A percentile compares a stretch with the other conserved stretches of the same genome.
Evolutionary conservation across 2,329 filamentous ascomycete genomes (phyloP).

Genomic region (Trichothecium sympodiale): DNA sequence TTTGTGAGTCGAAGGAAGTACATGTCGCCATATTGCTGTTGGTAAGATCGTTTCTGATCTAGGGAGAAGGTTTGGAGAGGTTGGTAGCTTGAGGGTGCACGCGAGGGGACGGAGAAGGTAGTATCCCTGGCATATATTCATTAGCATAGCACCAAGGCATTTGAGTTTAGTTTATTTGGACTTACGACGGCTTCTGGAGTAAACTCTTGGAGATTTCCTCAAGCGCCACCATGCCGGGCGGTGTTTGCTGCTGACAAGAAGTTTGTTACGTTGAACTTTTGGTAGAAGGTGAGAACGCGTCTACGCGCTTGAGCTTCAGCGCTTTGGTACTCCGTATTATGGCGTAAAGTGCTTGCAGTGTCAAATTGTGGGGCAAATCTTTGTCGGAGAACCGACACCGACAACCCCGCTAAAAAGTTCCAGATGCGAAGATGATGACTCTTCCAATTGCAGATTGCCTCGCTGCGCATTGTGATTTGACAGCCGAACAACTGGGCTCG

Average conservation of each 20-base stretch:
- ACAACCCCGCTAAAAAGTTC: too few species aligned
- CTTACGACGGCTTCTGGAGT: conserved; percentile 22
- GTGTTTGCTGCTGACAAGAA: neutral
- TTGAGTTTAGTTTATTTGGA: conserved; percentile 1
- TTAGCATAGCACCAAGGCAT: neutral
- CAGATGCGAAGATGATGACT: too few species aligned
- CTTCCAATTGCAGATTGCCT: too few species aligned
- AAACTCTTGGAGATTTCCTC: conserved; percentile 21
- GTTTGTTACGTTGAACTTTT: neutral
- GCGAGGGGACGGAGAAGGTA: conserved; percentile 32
- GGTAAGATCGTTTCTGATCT: conserved; percentile 62
- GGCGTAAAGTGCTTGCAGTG: conserved; percentile 5
- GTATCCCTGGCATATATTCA: conserved; percentile 20
- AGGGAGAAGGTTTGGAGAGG: conserved; percentile 67
- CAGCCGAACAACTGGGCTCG: too few species aligned
- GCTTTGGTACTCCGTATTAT: neutral
- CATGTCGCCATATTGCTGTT: conserved; percentile 95
- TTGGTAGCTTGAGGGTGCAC: conserved; percentile 52
- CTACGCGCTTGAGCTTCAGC: neutral
- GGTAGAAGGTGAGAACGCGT: neutral
- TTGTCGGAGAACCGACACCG: too few species aligned
- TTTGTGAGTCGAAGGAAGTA: conserved; percentile 87
- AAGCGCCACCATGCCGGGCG: conserved; percentile 20
- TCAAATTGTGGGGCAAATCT: too few species aligned
- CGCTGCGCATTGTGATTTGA: too few species aligned